phyloP scores from a whole-genome alignment of 2,329 filamentous ascomycete genomes.

The Clathrospora elynae region DNA sequence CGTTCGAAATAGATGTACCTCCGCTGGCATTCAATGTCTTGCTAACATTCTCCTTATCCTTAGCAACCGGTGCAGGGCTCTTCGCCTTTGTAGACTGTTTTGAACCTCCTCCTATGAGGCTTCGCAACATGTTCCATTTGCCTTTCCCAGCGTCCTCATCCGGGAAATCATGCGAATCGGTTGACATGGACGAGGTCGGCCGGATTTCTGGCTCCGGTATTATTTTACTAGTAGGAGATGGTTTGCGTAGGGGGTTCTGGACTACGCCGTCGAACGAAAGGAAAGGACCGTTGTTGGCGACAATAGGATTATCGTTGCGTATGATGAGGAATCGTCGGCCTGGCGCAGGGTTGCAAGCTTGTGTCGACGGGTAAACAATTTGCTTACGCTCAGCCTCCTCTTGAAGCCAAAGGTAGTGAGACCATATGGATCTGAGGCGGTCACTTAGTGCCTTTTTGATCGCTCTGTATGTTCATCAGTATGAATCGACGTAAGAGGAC shows the following conservation, averaged over 20 bases:
- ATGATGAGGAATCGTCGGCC: slow-evolving; percentile 88
- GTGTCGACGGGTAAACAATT: slow-evolving; percentile 69
- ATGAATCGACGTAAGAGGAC: neutral
- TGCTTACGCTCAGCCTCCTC: slow-evolving; percentile 65
- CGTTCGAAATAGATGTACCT: slow-evolving; percentile 8
- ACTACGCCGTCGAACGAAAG: slow-evolving; percentile 68
- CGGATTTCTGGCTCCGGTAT: slow-evolving; percentile 34
- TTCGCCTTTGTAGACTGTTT: slow-evolving; percentile 51
- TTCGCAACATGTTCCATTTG: slow-evolving; percentile 66
- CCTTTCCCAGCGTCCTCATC: slow-evolving; percentile 58
- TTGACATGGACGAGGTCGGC: slow-evolving; percentile 37
- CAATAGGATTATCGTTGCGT: slow-evolving; percentile 71
- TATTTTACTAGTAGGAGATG: slow-evolving; percentile 27
- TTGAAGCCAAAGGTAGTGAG: slow-evolving; percentile 77
- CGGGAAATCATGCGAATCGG: slow-evolving; percentile 42
- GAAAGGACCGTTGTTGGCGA: slow-evolving; percentile 60
- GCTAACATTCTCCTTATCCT: slow-evolving; percentile 32
- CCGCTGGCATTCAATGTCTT: slow-evolving; percentile 13
- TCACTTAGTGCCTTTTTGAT: slow-evolving; percentile 72
- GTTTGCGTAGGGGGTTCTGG: slow-evolving; percentile 43
- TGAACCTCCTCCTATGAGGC: slow-evolving; percentile 61
- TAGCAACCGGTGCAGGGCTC: slow-evolving; percentile 30
- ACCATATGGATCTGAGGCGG: slow-evolving; percentile 74
- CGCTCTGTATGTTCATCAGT: slow-evolving; percentile 55
- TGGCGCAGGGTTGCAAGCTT: slow-evolving; percentile 82